Evolutionary conservation across 805 yeast genomes (phyloP).

Genomic region (Kodamaea laetipori): DNA sequence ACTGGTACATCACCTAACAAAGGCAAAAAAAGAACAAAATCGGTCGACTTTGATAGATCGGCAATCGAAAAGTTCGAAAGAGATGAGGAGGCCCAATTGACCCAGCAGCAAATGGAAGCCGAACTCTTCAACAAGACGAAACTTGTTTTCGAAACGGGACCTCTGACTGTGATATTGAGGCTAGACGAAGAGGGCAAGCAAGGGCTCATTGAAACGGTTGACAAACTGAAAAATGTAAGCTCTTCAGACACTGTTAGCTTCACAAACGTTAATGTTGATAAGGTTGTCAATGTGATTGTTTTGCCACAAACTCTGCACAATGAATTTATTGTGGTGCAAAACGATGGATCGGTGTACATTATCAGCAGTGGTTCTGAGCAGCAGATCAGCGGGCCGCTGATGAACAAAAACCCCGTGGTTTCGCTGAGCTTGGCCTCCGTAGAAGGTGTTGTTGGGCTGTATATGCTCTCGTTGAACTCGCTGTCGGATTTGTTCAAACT

Average conservation of each 20-base stretch:
- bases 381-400: constrained; percentile 12
- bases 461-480: constrained; percentile 9
- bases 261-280: constrained; percentile 10
- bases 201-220: constrained; percentile 5
- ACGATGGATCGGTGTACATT: constrained; percentile 10
- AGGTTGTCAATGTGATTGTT: constrained; percentile 9
- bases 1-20: neutral
- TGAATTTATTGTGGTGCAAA: constrained; percentile 9
- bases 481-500: constrained; percentile 11
- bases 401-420: constrained; percentile 9
- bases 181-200: constrained; percentile 5
- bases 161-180: constrained; percentile 11
- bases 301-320: constrained; percentile 10
- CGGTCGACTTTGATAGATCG: constrained; percentile 8
- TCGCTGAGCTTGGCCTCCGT: constrained; percentile 7
- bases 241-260: constrained; percentile 9
- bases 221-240: constrained; percentile 5
- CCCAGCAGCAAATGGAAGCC: constrained; percentile 1
- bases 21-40: constrained; percentile 21
- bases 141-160: constrained; percentile 3
- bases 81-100: constrained; percentile 4
- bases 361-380: constrained; percentile 9
- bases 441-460: neutral
- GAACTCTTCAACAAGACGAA: neutral
- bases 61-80: constrained; percentile 12